Evolutionary conservation across 768 basidiomycete species (phyloP).

Genomic region (Dioszegia crocea): DNA sequence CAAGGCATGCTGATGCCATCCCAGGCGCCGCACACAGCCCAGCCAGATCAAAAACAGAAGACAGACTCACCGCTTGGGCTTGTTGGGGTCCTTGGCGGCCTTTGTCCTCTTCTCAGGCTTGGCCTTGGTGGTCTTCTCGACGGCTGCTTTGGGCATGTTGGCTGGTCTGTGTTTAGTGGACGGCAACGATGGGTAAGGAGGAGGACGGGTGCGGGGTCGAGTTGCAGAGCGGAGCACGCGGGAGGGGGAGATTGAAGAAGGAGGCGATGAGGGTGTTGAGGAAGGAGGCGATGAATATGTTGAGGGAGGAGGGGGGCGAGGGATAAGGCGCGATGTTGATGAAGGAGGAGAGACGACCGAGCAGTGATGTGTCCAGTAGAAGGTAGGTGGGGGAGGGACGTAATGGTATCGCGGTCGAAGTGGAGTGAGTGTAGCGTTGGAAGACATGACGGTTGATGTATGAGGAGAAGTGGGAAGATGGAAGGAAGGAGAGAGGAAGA

Average conservation of each 20-base stretch:
- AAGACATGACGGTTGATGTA: background rate
- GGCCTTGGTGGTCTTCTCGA: conserved; percentile 53
- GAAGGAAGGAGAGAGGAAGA: background rate
- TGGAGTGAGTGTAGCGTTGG: background rate
- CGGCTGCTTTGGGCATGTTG: conserved; percentile 67
- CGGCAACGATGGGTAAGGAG: background rate
- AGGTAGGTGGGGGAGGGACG: background rate
- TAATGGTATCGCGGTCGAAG: background rate
- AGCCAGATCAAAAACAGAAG: background rate
- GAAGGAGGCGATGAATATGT: background rate
- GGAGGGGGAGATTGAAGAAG: background rate
- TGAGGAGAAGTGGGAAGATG: background rate
- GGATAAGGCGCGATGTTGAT: background rate
- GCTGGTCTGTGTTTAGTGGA: background rate
- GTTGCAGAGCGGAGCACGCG: background rate
- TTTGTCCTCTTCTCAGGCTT: conserved; percentile 25
- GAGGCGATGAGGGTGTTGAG: background rate
- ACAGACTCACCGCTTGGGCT: conserved; percentile 63
- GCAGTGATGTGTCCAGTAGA: conserved; percentile 1
- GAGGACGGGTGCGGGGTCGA: background rate
- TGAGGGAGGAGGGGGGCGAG: background rate
- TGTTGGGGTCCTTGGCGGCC: conserved; percentile 59
- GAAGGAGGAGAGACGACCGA: background rate
- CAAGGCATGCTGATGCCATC: too few species aligned
- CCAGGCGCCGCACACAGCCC: too few species aligned